Conservation (phyloP, 805 yeast species). For the Kodamaea lidongshanica region DNA sequence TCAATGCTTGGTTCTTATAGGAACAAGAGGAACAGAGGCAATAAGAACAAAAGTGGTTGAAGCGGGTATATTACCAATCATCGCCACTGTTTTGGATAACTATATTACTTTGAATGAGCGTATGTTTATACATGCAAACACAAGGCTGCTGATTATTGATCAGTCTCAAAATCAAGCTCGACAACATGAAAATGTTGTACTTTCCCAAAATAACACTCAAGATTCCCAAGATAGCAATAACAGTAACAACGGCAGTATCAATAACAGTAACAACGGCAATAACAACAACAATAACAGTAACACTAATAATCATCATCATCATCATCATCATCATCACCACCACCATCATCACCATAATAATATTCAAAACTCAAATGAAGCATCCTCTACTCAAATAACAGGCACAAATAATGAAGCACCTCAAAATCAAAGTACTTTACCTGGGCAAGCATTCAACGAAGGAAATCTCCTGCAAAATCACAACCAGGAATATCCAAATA, state of each 20-base stretch:
- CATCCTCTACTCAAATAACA: constrained; percentile 1
- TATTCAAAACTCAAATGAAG: constrained; percentile 3
- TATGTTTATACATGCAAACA: constrained; percentile 29
- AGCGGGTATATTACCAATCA: constrained; percentile 85
- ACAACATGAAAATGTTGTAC: constrained; percentile 6
- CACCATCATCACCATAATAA: constrained; percentile 1
- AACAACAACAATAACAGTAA: constrained; percentile 1
- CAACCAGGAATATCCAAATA: too few relatives aligned
- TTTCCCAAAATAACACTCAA: constrained; percentile 2
- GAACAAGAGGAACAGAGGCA: constrained; percentile 86
- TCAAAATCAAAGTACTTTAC: background rate
- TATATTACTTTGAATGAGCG: constrained; percentile 48
- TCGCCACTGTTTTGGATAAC: constrained; percentile 89
- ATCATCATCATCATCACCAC: constrained; percentile 2
- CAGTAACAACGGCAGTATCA: constrained; percentile 5
- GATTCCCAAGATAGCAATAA: constrained; percentile 3
- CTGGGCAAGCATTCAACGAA: background rate
- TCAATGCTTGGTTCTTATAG: constrained; percentile 85
- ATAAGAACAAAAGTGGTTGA: constrained; percentile 82
- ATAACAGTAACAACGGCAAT: constrained; percentile 3
- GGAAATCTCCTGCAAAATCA: too few relatives aligned
- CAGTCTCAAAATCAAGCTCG: background rate
- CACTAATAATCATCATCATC: too few relatives aligned
- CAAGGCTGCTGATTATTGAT: constrained; percentile 11
- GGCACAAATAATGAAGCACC: background rate